Evolutionary conservation across 2,329 filamentous ascomycete genomes (phyloP).

Genomic region (Penicillium vulpinum): DNA sequence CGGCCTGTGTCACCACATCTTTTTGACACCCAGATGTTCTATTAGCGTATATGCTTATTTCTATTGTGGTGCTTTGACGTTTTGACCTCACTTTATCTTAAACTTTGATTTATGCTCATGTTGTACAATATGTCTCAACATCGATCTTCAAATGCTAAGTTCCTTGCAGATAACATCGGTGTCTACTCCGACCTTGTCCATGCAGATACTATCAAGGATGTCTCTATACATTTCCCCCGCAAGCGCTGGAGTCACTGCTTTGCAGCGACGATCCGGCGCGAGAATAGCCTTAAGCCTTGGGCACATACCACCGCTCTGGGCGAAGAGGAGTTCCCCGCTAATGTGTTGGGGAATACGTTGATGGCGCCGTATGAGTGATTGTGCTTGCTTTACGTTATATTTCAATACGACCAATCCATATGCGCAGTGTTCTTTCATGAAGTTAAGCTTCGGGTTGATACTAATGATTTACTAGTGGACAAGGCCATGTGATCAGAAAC

Average conservation of each 20-base stretch:
- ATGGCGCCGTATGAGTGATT: constrained; percentile 55
- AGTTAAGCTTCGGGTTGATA: background rate
- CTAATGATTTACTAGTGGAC: background rate
- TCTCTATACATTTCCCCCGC: constrained; percentile 60
- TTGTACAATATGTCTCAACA: background rate
- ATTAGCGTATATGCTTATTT: background rate
- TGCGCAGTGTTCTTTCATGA: background rate
- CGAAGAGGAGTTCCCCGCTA: constrained; percentile 54
- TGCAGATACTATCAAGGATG: constrained; percentile 57
- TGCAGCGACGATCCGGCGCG: constrained; percentile 60
- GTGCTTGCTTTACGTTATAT: background rate
- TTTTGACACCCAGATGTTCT: background rate
- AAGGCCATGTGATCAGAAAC: background rate
- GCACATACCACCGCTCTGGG: constrained; percentile 64
- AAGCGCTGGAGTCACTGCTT: constrained; percentile 67
- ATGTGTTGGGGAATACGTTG: constrained; percentile 57
- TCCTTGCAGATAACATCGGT: constrained; percentile 62
- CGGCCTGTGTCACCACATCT: background rate
- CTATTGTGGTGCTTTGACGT: background rate
- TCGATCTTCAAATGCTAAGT: background rate
- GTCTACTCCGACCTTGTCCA: constrained; percentile 57
- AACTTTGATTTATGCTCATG: background rate
- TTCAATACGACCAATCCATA: background rate
- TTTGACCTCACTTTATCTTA: background rate
- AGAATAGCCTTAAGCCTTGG: constrained; percentile 68